Base-by-base conservation (phyloP, 1,284 basidiomycete genomes). In the Polyporus tsugae region DNA sequence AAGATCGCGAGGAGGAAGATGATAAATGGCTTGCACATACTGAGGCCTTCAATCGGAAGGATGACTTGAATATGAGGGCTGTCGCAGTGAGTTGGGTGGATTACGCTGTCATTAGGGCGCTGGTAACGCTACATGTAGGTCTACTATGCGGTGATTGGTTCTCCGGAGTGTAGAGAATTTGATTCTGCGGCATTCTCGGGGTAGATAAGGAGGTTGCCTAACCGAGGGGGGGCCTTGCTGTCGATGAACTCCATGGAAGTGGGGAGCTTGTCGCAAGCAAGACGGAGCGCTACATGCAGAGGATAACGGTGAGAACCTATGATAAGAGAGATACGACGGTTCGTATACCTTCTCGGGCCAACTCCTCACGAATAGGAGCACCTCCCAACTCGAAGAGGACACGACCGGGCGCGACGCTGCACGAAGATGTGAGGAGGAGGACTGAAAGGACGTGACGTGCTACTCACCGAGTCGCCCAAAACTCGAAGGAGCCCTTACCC, bases 401-500 rank as follows among this genome's bases (percentile, higher is more conserved):
- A 58, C 46, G 46, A 25, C 46, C 46, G 22, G 46, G 46, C 46
- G 94, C 91, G 1, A 96, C 96, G 65, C 96, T 96, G 46, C 46
- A 75, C 19, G 61, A 22, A 36, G 7, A 25, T 9, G 63, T 66
- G 17, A 52, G 33, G 6, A 66, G 6, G 19, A 6, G 60, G 9
- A 36, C 44, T 61, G 49, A 66, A 4, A 49, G 10, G 39, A 44
- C 36, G 15, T 57, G 60, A 61, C 52, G 49, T 38, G 41, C 11
- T 22, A 82, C 88, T 70, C 77, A 95, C 95, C 95, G 89, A 70
- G 95, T 96, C 42, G 97, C 95, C 98, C 97, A 99, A 80, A 89
- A 99, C 79, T 99, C 97, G 76, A 99, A 99, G 0, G 93, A 89
- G 60, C 98, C 98, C 81, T 99, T 99, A 68, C 98, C 98, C 82